A percentile compares a stretch with the other conserved stretches of the same genome.
Evolutionary conservation across 2,329 filamentous ascomycete genomes (phyloP).

Genomic region (Diaporthe capsici): DNA sequence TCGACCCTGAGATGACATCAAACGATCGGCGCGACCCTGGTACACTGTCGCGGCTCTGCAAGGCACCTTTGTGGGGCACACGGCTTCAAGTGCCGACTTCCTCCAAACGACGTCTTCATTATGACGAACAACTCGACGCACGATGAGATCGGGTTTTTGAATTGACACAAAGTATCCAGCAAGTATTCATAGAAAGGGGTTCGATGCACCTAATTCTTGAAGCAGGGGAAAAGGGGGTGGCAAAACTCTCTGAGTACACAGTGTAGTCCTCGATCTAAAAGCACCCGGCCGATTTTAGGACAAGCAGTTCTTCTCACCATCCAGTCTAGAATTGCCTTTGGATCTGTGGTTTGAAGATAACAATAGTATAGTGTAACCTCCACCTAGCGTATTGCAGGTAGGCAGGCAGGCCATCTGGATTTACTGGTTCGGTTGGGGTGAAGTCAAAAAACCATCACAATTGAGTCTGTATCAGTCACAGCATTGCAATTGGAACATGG

Average conservation of each 20-base stretch:
- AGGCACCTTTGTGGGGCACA: constrained; percentile 24
- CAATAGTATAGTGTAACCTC: background rate
- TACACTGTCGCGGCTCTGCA: background rate
- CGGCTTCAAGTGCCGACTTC: background rate
- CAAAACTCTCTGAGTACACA: background rate
- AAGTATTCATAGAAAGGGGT: background rate
- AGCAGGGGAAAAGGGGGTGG: background rate
- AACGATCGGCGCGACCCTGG: constrained; percentile 12
- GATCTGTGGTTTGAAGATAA: background rate
- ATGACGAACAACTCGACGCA: background rate
- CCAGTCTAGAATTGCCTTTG: background rate
- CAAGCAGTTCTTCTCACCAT: background rate
- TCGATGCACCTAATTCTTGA: too few species aligned
- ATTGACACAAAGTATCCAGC: too few species aligned
- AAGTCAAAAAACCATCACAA: background rate
- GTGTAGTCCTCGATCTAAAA: background rate
- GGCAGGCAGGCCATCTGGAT: background rate
- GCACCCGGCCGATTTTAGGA: background rate
- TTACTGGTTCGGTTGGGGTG: too few species aligned
- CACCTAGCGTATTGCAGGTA: background rate
- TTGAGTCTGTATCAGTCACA: too few species aligned
- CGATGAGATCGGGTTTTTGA: background rate
- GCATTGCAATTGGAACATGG: background rate
- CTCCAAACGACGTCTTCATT: constrained; percentile 1
- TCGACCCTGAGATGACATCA: constrained; percentile 36